Base-by-base conservation (phyloP, 2,329 filamentous ascomycete genomes). In the Colletotrichum phormii region DNA sequence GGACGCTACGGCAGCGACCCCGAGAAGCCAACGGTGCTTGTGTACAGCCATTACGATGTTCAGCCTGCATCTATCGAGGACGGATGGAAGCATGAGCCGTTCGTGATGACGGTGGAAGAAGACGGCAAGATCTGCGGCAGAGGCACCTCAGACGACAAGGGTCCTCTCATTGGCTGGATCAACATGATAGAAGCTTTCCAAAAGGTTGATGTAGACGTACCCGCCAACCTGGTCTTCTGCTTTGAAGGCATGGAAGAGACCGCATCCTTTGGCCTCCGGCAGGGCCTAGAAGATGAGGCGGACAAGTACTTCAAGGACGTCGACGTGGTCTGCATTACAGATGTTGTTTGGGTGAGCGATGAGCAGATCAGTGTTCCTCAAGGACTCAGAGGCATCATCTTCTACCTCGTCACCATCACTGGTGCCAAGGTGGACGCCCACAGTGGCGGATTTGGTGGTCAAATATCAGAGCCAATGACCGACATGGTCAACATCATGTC, bases 241-340 rank as follows among this genome's bases (percentile, higher is more conserved):
- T 98, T 99, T 79, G 97, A 99, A 88, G 97, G 97, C 60, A 99
- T 99, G 97, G 97, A 99, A 86, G 97, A 99, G 86, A 97, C 97
- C 82, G 97, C 97, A 62, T 98, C 95, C 0, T 96, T 98, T 82
- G 97, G 97, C 37, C 89, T 99, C 66, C 96, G 98, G 80, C 95
- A 98, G 77, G 93, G 98, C 77, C 98, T 99, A 84, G 89, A 93
- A 77, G 92, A 90, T 59, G 97, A 99, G 86, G 95, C 93, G 76
- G 94, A 97, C 86, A 93, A 94, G 79, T 98, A 92, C 88, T 99
- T 99, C 87, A 94, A 94, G 79, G 95, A 98, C 79, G 91, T 95
- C 46, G 97, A 99, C 77, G 97, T 95, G 6, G 94, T 98, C 73
- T 99, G 97, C 86, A 99, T 99, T 81, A 97, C 95, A 58, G 97